Base-by-base conservation (phyloP, 2,329 filamentous ascomycete species). In the Hymenoscyphus infarciens region DNA sequence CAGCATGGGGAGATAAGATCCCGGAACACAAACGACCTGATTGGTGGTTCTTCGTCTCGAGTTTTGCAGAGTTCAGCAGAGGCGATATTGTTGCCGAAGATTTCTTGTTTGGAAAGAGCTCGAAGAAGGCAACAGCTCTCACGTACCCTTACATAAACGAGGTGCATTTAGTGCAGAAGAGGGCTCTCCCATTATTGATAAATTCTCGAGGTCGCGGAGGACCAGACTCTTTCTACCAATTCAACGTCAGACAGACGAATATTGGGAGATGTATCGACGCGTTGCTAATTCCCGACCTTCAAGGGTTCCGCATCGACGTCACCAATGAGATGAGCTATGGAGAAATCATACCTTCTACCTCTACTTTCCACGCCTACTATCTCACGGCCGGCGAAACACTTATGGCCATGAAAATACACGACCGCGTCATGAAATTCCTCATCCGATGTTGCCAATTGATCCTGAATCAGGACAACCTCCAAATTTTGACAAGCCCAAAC, bases 401-500 rank as follows among this genome's bases (percentile, higher is more conserved):
- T 3, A 15, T 58, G 19, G 56, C 56, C 29, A 35, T 58, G n/a
- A 5, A 58, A 31, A 38, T 58, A 27, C 56, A 58, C 15, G 8
- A 31, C 10, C 56, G 35, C 13, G 29, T 58, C 22, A n/a, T 49
- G 33, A 58, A 27, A 16, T 58, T 58, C 25, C 19, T 58, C 25
- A 29, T 29, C 13, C 10, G 15, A 16, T 33, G 29, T 25, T 58
- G 56, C 22, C 33, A 15, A 27, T 10, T 42, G n/a, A 58, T 58
- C 27, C 35, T 58, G 42, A 49, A 49, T 49, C 42, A 22, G 19
- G 22, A 19, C 42, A n/a, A 49, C 19, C 42, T 22, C 8, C 42
- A 49, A 22, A 8, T 22, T 25, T 11, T 49, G 42, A 22, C 19
- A 11, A 11, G n/a, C 42, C n/a, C 42, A 15, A 22, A 11, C 42